Conservation (phyloP, 257 asterid genomes). For the Ajuga chamaepitys region DNA sequence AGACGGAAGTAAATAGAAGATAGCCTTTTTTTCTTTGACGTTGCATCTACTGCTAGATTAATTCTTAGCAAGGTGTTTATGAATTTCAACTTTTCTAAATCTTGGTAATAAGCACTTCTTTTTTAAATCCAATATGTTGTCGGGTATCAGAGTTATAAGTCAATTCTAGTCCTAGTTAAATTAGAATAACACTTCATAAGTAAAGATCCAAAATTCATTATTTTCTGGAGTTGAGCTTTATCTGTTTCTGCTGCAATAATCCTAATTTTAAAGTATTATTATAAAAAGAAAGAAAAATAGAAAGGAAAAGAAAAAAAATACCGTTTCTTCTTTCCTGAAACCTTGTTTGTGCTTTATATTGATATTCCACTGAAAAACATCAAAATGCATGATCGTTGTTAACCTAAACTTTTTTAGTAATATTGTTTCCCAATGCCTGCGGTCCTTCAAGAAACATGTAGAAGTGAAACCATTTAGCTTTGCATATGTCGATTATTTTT, state of each 20-base stretch:
- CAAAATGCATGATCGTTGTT: neutral
- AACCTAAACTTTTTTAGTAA: neutral
- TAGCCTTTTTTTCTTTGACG: neutral
- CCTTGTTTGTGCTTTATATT: neutral
- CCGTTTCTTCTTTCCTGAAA: neutral
- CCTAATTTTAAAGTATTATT: neutral
- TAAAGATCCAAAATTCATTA: neutral
- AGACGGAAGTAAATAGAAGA: neutral
- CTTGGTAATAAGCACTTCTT: neutral
- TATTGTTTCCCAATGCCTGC: neutral
- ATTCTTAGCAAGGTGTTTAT: neutral
- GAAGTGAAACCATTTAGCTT: neutral
- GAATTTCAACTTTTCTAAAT: neutral
- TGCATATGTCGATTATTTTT: neutral
- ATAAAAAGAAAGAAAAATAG: no score
- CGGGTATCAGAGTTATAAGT: neutral
- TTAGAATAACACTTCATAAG: no score
- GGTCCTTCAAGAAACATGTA: neutral
- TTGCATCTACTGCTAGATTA: neutral
- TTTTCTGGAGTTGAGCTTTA: neutral
- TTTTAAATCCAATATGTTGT: neutral
- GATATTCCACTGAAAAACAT: neutral
- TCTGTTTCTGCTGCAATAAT: neutral
- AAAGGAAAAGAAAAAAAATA: neutral
- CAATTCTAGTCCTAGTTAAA: neutral